Evolutionary conservation across 2,329 filamentous ascomycete genomes (phyloP).

Genomic region (Phialophora verrucosa): DNA sequence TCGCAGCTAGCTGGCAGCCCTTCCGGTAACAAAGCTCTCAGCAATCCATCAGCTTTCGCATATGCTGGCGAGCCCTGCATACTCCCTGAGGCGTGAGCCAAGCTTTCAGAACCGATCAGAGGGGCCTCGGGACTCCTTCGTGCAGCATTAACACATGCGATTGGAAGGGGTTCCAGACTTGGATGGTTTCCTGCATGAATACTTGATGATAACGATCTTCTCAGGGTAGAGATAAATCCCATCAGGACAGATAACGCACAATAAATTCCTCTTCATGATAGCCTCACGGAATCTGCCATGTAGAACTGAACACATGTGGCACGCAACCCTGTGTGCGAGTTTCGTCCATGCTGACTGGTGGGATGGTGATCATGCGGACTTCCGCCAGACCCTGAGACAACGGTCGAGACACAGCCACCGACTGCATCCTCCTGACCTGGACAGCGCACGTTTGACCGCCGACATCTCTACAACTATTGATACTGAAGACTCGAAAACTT

Average conservation of each 20-base stretch:
- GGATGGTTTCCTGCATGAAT: background rate
- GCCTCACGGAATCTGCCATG: background rate
- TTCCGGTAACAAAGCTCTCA: conserved; percentile 15
- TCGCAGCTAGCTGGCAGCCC: background rate
- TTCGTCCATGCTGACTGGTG: conserved; percentile 13
- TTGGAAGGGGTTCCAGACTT: background rate
- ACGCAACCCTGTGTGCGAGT: background rate
- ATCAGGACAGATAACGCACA: background rate
- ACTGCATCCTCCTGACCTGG: background rate
- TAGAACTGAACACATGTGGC: background rate
- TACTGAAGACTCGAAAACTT: background rate
- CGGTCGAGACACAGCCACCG: background rate
- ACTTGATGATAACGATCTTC: background rate
- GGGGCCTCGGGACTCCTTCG: background rate
- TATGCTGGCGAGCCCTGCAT: conserved; percentile 17
- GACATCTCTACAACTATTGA: background rate
- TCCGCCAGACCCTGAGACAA: conserved; percentile 15
- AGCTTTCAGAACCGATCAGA: background rate
- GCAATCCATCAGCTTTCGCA: conserved; percentile 6
- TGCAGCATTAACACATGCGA: background rate
- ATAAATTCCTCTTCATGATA: background rate
- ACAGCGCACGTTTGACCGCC: background rate
- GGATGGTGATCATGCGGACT: conserved; percentile 20
- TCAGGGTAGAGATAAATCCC: background rate
- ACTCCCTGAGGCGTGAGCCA: background rate